phyloP scores from a whole-genome alignment of 805 yeast species.

The Cyberlindnera galapagoensis region DNA sequence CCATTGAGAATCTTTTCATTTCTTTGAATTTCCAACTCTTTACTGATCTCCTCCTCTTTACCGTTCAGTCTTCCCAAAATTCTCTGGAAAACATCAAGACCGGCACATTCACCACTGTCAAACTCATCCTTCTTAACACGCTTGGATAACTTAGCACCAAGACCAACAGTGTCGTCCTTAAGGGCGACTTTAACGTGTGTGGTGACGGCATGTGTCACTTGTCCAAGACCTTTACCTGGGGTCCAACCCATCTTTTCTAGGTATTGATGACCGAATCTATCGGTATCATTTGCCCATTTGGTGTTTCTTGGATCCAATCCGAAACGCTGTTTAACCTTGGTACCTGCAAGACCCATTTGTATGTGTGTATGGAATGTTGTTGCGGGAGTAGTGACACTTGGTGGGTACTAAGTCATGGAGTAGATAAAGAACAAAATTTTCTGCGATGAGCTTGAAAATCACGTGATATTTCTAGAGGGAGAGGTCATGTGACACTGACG shows the following conservation, averaged over 20 bases:
- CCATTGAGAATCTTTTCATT: slow-evolving; percentile 71
- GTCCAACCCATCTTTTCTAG: slow-evolving; percentile 82
- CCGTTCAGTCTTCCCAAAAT: slow-evolving; percentile 87
- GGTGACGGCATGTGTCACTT: slow-evolving; percentile 57
- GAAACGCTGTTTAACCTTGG: slow-evolving; percentile 73
- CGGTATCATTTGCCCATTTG: slow-evolving; percentile 82
- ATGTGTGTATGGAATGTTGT: too few species aligned
- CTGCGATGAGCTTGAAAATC: too few species aligned
- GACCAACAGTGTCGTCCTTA: slow-evolving; percentile 78
- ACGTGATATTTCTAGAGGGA: too few species aligned
- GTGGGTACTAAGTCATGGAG: too few species aligned
- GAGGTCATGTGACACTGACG: too few species aligned
- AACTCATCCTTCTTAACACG: slow-evolving; percentile 57
- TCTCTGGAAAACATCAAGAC: slow-evolving; percentile 89
- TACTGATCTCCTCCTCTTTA: slow-evolving; percentile 56
- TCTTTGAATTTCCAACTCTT: slow-evolving; percentile 64
- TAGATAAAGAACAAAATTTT: too few species aligned
- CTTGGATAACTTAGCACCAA: slow-evolving; percentile 75
- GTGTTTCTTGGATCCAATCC: slow-evolving; percentile 94
- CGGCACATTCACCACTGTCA: slow-evolving; percentile 80
- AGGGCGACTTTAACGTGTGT: slow-evolving; percentile 77
- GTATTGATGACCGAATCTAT: slow-evolving; percentile 84
- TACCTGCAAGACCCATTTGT: slow-evolving; percentile 84
- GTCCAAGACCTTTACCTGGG: slow-evolving; percentile 86
- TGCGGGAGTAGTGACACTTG: too few species aligned